Base-by-base conservation (phyloP, 2,329 filamentous ascomycete genomes). In the Moelleriella libera region DNA sequence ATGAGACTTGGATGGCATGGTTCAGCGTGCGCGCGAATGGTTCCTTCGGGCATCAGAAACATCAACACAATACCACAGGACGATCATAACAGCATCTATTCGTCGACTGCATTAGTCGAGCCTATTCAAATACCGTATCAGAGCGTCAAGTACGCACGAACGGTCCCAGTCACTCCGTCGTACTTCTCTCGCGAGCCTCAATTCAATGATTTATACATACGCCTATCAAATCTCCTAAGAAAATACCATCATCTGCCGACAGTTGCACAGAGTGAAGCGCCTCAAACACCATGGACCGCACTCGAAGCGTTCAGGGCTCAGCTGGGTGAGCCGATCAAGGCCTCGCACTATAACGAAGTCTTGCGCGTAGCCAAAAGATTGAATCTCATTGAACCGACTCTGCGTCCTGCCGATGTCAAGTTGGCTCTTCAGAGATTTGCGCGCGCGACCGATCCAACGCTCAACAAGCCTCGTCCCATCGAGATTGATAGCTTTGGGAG, bases 131-230 rank as follows among this genome's bases (percentile, higher is more conserved):
- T 60, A 0, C 60, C 64, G 1, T 60, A 64, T n/a, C 50, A 59
- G 9, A 59, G 58, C 42, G 53, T 66, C 30, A 53, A 57, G 30
- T 74, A 78, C 53, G 81, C 85, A 47, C 86, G 92, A 54, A 71
- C 94, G 28, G 70, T 96, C 37, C 92, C 92, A 21, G 75, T 76
- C 30, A 95, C 89, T 37, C 82, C 87, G 3, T 92, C 90, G n/a
- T 98, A 98, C 68, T 98, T 97, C 70, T 89, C 88, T 46, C 83
- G 83, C 46, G 83, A 83, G 51, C 85, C 89, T 2, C 73, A 76
- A 47, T 96, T 95, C 71, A 92, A 83, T 66, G 92, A 98, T 67
- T 78, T 85, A 58, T 78, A 85, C 56, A 76, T 97, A 54, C 69
- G 72, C 43, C 74, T 98, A 44, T 78, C 87, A 56, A 72, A 76